These are phyloP conservation scores for Fusarium sp. DNA, from an alignment of 2,329 filamentous ascomycete genomes.

Conservation along the genomic window DNA sequence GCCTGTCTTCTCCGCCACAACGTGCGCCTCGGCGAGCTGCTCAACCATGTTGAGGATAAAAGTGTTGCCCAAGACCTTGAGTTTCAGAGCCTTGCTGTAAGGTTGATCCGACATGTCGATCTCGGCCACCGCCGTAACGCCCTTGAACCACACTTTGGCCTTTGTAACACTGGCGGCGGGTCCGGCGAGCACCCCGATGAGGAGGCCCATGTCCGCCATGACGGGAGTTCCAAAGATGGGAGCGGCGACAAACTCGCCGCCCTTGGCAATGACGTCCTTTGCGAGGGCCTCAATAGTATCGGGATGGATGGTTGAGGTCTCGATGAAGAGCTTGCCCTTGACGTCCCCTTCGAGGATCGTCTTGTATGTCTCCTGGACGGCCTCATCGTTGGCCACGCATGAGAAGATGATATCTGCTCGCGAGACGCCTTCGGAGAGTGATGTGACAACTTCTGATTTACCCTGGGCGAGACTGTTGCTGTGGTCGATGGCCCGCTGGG, in stretches of 20 bases:
- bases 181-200: conserved; percentile 81
- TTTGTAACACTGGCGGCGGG: conserved; percentile 69
- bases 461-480: conserved; percentile 68
- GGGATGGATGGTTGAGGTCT: conserved; percentile 90
- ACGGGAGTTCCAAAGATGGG: conserved; percentile 79
- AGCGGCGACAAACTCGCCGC: conserved; percentile 79
- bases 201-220: conserved; percentile 76
- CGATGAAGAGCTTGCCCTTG: conserved; percentile 82
- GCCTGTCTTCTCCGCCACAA: conserved; percentile 83
- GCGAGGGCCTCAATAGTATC: conserved; percentile 79
- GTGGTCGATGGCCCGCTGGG: conserved; percentile 73
- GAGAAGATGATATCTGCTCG: conserved; percentile 84
- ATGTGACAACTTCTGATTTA: conserved; percentile 73
- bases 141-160: conserved; percentile 77
- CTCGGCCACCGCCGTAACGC: conserved; percentile 76
- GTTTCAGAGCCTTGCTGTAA: conserved; percentile 74
- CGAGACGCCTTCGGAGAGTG: conserved; percentile 74
- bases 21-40: conserved; percentile 81
- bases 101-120: conserved; percentile 79
- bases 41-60: conserved; percentile 88
- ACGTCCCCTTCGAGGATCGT: conserved; percentile 66
- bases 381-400: conserved; percentile 83
- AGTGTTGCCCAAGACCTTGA: conserved; percentile 89
- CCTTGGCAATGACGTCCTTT: conserved; percentile 66
- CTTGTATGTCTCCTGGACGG: conserved; percentile 73